Percentiles rank a stretch among this genome's conserved stretches.
These are phyloP conservation scores for Colletotrichum chrysophilum DNA, from an alignment of 2,329 filamentous ascomycete species.

Conservation along the genomic window DNA sequence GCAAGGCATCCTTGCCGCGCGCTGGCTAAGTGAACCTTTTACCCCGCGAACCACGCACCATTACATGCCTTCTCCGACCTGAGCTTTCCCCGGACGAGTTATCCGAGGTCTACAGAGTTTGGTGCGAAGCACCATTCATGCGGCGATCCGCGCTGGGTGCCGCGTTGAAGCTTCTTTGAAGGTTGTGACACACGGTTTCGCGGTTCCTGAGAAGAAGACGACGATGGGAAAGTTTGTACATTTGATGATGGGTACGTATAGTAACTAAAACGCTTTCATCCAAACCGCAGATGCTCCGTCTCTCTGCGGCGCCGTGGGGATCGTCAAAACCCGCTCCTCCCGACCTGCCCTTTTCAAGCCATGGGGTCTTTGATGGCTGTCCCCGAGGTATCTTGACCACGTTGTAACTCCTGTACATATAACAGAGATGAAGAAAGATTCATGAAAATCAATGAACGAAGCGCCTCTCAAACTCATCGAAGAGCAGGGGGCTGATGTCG, in stretches of 20 bases:
- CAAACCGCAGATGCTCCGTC: neutral
- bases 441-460: slow-evolving; percentile 52
- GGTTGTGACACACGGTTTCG: neutral
- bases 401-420: slow-evolving; percentile 18
- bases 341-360: slow-evolving; percentile 17
- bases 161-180: neutral
- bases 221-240: slow-evolving; percentile 2
- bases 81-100: neutral
- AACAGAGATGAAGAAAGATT: neutral
- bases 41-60: neutral
- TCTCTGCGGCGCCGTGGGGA: neutral
- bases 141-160: neutral
- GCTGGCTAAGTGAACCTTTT: neutral
- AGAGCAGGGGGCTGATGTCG: slow-evolving; percentile 92
- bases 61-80: neutral
- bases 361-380: slow-evolving; percentile 18
- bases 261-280: neutral
- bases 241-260: neutral
- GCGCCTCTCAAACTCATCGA: slow-evolving; percentile 78
- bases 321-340: neutral
- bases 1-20: slow-evolving; percentile 12
- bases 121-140: neutral
- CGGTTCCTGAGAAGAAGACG: neutral
- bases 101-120: neutral
- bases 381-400: slow-evolving; percentile 21